Base-by-base conservation (phyloP, 116 monocot genomes). In the Posidonia oceanica region DNA sequence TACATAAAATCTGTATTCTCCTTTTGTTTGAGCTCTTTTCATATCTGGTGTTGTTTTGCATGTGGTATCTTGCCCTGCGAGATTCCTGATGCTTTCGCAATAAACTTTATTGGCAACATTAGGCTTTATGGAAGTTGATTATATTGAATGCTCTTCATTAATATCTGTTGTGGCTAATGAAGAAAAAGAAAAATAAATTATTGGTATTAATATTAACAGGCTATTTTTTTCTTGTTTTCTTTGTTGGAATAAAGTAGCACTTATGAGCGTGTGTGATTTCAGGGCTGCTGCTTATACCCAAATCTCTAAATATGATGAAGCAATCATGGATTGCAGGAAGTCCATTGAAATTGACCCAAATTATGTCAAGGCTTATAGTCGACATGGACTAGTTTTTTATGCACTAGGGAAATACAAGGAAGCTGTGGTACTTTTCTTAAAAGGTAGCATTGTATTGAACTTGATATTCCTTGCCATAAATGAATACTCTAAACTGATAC, bases 241-340 rank as follows among this genome's bases (percentile, higher is more conserved):
- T 29, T 29, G 29, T 29, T 29, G 29, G 29, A 29, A 29, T 29
- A 29, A 29, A 55, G 59, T 60, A 61, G 10, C 48, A 71, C 16
- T 61, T 44, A 44, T 36, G 44, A 8, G 4, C 29, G 1, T 18
- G 17, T 68, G n/a, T 44, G 48, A 22, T 76, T 78, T 59, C 83
- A 94, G 94, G 81, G 94, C 89, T 77, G 94, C 94, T 78, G 94
- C 94, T 73, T 89, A 85, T 71, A 94, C 84, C 36, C 79, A 80
- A 44, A 71, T 82, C 22, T 66, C 81, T 14, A 83, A 69, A 70
- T 85, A 81, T 82, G 51, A 38, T 54, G 90, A 89, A 72, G 90
- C 94, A 29, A 80, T 85, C 77, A 75, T 76, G 63, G 87, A 89
- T 72, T 94, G 94, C 69, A 75, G 75, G 59, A 89, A 87, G 74